Conservation (phyloP, 148 eudicot species). For the Agrostemma githago region DNA sequence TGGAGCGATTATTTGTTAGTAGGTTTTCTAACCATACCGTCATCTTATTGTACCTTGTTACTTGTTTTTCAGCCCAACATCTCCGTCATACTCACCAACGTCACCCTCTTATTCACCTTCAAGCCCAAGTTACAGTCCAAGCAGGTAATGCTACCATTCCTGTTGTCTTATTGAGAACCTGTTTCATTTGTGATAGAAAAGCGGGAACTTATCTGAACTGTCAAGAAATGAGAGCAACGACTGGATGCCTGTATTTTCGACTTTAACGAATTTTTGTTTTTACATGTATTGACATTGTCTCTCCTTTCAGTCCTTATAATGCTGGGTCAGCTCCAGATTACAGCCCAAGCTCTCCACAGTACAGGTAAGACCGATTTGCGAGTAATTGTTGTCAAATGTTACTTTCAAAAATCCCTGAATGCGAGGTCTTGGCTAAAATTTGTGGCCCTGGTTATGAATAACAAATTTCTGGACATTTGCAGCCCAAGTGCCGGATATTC, state of each 20-base stretch:
- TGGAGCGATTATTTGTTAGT: neutral
- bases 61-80: constrained; percentile 18
- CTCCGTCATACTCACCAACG: constrained; percentile 15
- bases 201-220: neutral
- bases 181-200: neutral
- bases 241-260: neutral
- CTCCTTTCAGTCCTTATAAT: constrained; percentile 32
- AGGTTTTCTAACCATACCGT: neutral
- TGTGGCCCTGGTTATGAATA: neutral
- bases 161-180: neutral
- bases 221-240: neutral
- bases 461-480: neutral
- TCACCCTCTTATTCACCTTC: constrained; percentile 19
- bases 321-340: constrained; percentile 36
- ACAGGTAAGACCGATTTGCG: constrained; percentile 27
- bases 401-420: too few species aligned
- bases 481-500: constrained; percentile 32
- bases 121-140: constrained; percentile 8
- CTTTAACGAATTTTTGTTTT: neutral
- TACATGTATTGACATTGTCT: neutral
- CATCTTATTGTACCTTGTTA: constrained; percentile 6
- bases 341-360: constrained; percentile 42
- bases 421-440: neutral
- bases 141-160: constrained; percentile 1
- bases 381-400: neutral